Conservation (phyloP, 2,329 filamentous ascomycete genomes). For the Lasiodiplodia sp. region DNA sequence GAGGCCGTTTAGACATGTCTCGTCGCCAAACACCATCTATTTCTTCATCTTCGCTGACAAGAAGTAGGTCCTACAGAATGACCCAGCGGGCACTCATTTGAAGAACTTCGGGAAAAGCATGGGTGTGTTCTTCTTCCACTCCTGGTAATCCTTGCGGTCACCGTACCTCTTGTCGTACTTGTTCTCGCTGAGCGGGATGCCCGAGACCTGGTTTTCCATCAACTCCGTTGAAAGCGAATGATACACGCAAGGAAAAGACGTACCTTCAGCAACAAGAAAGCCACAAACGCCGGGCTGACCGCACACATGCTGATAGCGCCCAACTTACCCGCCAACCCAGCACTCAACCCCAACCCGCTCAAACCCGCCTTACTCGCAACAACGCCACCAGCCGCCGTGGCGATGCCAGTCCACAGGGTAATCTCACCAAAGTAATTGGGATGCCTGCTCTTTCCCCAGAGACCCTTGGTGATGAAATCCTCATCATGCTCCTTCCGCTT, state of each 20-base stretch:
- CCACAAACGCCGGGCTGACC: conserved; percentile 69
- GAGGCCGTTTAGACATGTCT: background rate
- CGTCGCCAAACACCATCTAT: background rate
- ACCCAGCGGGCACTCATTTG: background rate
- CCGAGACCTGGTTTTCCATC: conserved; percentile 47
- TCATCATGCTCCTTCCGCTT: conserved; percentile 71
- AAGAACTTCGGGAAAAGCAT: conserved; percentile 69
- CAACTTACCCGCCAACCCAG: conserved; percentile 50
- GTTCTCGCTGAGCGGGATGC: conserved; percentile 70
- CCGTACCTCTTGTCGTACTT: conserved; percentile 74
- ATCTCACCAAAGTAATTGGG: conserved; percentile 78
- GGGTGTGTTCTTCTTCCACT: conserved; percentile 72
- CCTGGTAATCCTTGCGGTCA: conserved; percentile 68
- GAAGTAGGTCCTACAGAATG: background rate
- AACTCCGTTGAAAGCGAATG: conserved; percentile 12
- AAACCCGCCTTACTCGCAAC: conserved; percentile 63
- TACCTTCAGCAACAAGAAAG: conserved; percentile 69
- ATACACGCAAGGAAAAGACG: conserved; percentile 37
- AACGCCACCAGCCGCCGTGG: conserved; percentile 64
- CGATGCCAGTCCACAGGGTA: conserved; percentile 73
- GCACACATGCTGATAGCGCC: conserved; percentile 60
- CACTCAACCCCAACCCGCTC: conserved; percentile 63
- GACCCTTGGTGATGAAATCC: conserved; percentile 68
- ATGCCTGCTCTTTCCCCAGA: conserved; percentile 68
- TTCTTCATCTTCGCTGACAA: background rate